Base-by-base conservation (phyloP, 139 green algal species). In the Micractinium sp. region DNA sequence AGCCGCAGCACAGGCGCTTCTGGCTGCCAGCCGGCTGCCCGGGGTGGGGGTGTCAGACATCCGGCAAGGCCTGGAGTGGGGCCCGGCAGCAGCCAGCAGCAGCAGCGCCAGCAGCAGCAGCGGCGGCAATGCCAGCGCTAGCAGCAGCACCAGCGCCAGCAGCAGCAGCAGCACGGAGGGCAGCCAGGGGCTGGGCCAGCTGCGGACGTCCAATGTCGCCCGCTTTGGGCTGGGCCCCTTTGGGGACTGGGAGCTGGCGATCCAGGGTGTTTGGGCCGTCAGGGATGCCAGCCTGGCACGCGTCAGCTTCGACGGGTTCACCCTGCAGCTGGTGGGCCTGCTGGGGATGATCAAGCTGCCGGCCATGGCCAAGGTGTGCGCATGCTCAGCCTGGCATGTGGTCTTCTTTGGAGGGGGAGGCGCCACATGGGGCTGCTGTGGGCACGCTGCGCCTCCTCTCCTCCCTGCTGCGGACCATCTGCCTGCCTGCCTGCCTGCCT, bases 281-380 rank as follows among this genome's bases (percentile, higher is more conserved):
- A 39, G 41, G 38, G 67, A 81, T 22, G 71, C 36, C 67, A 63
- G 13, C 13, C 66, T 87, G 63, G 83, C 83, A 16, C 71, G 66
- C 14, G 71, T 87, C 66, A 80, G 27, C 25, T 87, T 87, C 18
- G 73, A 47, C 67, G 67, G 67, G 7, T 87, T 71, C 83, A 67
- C 36, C 15, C 83, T 87, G 83, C 83, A 87, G 83, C 83, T 87
- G 66, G 27, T 31, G 36, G 83, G 83, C 4, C 66, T 87, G 27
- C 53, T 87, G n/a, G 83, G 63, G 18, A 12, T 76, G 9, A 36
- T 87, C 35, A 78, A 67, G 83, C 83, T 87, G 67, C 83, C 83
- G 0, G 36, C 27, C 38, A 87, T 87, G 83, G 83, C 83, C 15
- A 87, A 87, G 83, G 83, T 63, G 38, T 18, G 83, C 29, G n/a